Percentiles rank a stretch among this genome's conserved stretches.
Evolutionary conservation across 495 filamentous ascomycete genomes (phyloP).

Genomic region (Neurospora hispaniola): DNA sequence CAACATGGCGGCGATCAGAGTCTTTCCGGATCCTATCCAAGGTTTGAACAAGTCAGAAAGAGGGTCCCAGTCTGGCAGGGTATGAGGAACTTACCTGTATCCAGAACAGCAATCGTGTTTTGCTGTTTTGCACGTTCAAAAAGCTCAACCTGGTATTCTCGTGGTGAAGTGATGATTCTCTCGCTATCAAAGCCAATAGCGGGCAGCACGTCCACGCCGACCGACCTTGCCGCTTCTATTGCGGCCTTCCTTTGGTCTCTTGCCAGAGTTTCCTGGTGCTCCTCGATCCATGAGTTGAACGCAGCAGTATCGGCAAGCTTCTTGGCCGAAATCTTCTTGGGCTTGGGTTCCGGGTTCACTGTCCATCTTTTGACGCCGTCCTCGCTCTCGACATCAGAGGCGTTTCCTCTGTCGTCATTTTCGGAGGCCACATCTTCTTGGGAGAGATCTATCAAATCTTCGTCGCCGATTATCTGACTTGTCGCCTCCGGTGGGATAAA

Average conservation of each 20-base stretch:
- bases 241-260: constrained; percentile 3
- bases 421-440: not conserved
- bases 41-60: constrained; percentile 3
- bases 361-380: constrained; percentile 14
- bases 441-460: not conserved
- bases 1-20: constrained; percentile 83
- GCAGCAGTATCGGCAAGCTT: constrained; percentile 40
- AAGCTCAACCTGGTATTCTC: constrained; percentile 88
- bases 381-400: constrained; percentile 14
- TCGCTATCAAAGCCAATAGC: constrained; percentile 24
- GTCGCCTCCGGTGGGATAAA: not conserved
- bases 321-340: constrained; percentile 34
- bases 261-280: constrained; percentile 17
- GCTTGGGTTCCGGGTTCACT: constrained; percentile 13
- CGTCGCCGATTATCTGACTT: not conserved
- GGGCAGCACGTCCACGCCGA: constrained; percentile 5
- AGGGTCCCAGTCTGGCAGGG: not conserved
- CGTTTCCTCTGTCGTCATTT: constrained; percentile 13
- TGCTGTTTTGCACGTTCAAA: constrained; percentile 79
- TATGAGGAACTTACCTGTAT: constrained; percentile 52
- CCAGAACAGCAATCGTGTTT: constrained; percentile 93
- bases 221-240: constrained; percentile 16
- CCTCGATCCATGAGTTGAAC: constrained; percentile 38
- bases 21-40: constrained; percentile 81
- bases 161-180: constrained; percentile 57